These are phyloP conservation scores for Pyricularia sp. DNA, from an alignment of 2,329 filamentous ascomycete species.

Conservation along the genomic window DNA sequence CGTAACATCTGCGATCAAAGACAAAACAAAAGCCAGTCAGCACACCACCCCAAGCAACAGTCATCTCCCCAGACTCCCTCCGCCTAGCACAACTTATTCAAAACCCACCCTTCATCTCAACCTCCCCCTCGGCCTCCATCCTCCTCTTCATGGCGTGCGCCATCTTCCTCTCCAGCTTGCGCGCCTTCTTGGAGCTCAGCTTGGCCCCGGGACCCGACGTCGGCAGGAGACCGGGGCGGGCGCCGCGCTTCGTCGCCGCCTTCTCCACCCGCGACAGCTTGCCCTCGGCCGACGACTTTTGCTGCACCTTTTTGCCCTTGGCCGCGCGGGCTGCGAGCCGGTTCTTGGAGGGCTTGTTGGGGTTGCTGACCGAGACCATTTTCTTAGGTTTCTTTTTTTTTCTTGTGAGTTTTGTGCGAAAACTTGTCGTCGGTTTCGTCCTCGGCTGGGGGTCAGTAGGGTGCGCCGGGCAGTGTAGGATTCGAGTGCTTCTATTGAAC, in stretches of 20 bases:
- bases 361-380: constrained; percentile 46
- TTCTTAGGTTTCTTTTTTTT: constrained; percentile 1
- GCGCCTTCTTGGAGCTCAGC: constrained; percentile 40
- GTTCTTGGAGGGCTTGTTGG: constrained; percentile 43
- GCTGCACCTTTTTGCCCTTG: constrained; percentile 28
- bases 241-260: constrained; percentile 33
- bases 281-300: constrained; percentile 24
- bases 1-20: background rate
- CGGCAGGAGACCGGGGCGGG: constrained; percentile 37
- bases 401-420: too few relatives aligned
- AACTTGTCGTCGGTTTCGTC: background rate
- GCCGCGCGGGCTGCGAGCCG: constrained; percentile 32
- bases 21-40: background rate
- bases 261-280: constrained; percentile 12
- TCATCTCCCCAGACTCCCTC: background rate
- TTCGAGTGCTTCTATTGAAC: background rate
- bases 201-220: constrained; percentile 39
- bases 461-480: background rate
- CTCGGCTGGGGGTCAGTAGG: background rate
- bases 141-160: constrained; percentile 38
- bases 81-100: background rate
- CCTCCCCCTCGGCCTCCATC: constrained; percentile 35
- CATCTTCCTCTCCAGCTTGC: constrained; percentile 42
- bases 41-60: background rate
- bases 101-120: constrained; percentile 13